These are phyloP conservation scores for Rhizopogon roseolus DNA, from an alignment of 768 basidiomycete species.

Conservation along the genomic window DNA sequence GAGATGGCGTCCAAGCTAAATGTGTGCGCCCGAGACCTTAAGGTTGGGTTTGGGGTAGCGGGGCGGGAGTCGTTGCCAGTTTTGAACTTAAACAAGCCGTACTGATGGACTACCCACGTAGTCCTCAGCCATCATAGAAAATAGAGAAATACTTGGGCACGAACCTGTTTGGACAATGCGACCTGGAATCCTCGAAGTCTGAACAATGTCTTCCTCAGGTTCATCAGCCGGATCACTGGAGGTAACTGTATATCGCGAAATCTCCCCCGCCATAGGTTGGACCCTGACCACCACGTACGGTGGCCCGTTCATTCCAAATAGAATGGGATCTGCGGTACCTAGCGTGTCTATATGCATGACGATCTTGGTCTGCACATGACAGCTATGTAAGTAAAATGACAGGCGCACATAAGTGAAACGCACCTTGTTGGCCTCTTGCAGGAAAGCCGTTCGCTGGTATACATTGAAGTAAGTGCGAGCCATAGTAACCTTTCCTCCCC, in stretches of 20 bases:
- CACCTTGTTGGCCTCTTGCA: slow-evolving; percentile 80
- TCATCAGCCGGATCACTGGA: slow-evolving; percentile 74
- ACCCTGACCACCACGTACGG: slow-evolving; percentile 80
- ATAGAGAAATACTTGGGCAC: slow-evolving; percentile 19
- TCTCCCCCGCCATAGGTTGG: slow-evolving; percentile 78
- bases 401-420: slow-evolving; percentile 5
- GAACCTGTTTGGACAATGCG: slow-evolving; percentile 80
- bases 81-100: slow-evolving; percentile 83
- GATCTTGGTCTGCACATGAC: slow-evolving; percentile 64
- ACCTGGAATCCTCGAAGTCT: slow-evolving; percentile 65
- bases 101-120: slow-evolving; percentile 65
- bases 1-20: slow-evolving; percentile 89
- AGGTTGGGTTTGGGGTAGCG: slow-evolving; percentile 74
- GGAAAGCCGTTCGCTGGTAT: slow-evolving; percentile 75
- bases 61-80: slow-evolving; percentile 77
- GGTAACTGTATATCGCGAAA: slow-evolving; percentile 73
- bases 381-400: slow-evolving; percentile 6
- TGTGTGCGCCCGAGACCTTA: slow-evolving; percentile 73
- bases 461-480: slow-evolving; percentile 89
- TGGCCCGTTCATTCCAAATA: slow-evolving; percentile 62
- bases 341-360: slow-evolving; percentile 81
- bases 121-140: background rate
- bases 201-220: slow-evolving; percentile 78
- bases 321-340: slow-evolving; percentile 72
- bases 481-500: slow-evolving; percentile 52